Percentiles rank a stretch among this genome's conserved stretches.
Evolutionary conservation across 352 stramenopile species (phyloP).

Genomic region (Phytophthora hybrid): DNA sequence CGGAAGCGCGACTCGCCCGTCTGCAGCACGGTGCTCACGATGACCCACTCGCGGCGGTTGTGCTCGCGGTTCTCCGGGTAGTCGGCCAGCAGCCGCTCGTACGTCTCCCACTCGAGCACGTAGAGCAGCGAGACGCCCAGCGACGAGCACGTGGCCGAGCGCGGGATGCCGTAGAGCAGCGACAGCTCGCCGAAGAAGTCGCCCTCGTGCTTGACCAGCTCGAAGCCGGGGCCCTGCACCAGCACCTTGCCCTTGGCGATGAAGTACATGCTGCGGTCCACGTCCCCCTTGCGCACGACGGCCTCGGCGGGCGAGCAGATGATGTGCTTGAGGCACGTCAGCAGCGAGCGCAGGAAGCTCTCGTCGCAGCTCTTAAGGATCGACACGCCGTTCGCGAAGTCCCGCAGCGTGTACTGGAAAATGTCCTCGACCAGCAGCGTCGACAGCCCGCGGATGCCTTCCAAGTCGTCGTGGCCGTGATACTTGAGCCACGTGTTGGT

Average conservation of each 20-base stretch:
- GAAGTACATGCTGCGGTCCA: slow-evolving; percentile 82
- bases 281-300: slow-evolving; percentile 73
- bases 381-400: slow-evolving; percentile 63
- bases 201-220: slow-evolving; percentile 77
- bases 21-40: slow-evolving; percentile 72
- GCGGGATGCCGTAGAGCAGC: slow-evolving; percentile 78
- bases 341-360: slow-evolving; percentile 65
- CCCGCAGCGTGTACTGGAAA: slow-evolving; percentile 69
- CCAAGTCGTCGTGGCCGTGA: slow-evolving; percentile 66
- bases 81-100: slow-evolving; percentile 71
- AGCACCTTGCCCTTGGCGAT: slow-evolving; percentile 70
- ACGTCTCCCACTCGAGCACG: slow-evolving; percentile 80
- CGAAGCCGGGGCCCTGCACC: slow-evolving; percentile 66
- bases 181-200: slow-evolving; percentile 84
- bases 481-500: slow-evolving; percentile 78
- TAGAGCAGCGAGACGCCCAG: slow-evolving; percentile 78
- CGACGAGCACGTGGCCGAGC: slow-evolving; percentile 74
- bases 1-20: slow-evolving; percentile 72
- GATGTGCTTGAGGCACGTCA: slow-evolving; percentile 72
- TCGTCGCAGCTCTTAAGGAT: slow-evolving; percentile 78
- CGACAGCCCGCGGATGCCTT: slow-evolving; percentile 65
- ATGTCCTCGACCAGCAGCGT: slow-evolving; percentile 74
- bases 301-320: slow-evolving; percentile 69
- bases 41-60: slow-evolving; percentile 80
- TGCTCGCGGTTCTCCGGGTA: slow-evolving; percentile 79